These are phyloP conservation scores for Abrus precatorius DNA, from an alignment of 306 rosid species.

Conservation along the genomic window DNA sequence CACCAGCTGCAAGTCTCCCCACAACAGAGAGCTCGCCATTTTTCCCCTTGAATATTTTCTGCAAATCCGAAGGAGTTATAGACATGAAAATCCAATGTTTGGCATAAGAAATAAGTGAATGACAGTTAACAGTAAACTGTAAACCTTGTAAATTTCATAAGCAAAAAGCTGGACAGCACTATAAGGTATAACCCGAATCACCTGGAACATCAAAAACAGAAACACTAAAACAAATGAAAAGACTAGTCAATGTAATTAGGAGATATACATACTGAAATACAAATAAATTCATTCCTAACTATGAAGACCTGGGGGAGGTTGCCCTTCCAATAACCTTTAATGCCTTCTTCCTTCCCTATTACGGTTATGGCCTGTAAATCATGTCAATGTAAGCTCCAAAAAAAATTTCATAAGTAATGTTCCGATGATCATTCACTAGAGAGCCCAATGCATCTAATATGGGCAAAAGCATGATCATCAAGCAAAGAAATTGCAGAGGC, in stretches of 20 bases:
- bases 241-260: constrained; percentile 24
- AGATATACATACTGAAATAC: constrained; percentile 36
- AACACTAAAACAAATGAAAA: constrained; percentile 50
- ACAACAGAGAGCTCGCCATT: constrained; percentile 81
- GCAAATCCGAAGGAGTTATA: constrained; percentile 43
- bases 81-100: constrained; percentile 34
- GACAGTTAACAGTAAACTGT: constrained; percentile 22
- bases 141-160: constrained; percentile 86
- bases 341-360: constrained; percentile 91
- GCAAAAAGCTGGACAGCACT: constrained; percentile 98
- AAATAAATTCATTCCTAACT: constrained; percentile 24
- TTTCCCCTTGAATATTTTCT: constrained; percentile 81
- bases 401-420: constrained; percentile 37
- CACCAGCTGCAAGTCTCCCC: constrained; percentile 98
- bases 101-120: constrained; percentile 27
- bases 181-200: constrained; percentile 90
- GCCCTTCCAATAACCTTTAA: constrained; percentile 96
- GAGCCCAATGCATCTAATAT: constrained; percentile 25
- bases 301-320: constrained; percentile 89
- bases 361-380: constrained; percentile 72
- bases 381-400: constrained; percentile 39
- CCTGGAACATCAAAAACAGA: constrained; percentile 63
- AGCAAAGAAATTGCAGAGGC: not conserved
- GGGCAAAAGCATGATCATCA: constrained; percentile 25
- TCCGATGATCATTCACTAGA: constrained; percentile 14